A percentile compares a stretch with the other conserved stretches of the same genome.
These are phyloP conservation scores for Dothiorella sarmentorum DNA, from an alignment of 2,329 filamentous ascomycete genomes.

Conservation along the genomic window DNA sequence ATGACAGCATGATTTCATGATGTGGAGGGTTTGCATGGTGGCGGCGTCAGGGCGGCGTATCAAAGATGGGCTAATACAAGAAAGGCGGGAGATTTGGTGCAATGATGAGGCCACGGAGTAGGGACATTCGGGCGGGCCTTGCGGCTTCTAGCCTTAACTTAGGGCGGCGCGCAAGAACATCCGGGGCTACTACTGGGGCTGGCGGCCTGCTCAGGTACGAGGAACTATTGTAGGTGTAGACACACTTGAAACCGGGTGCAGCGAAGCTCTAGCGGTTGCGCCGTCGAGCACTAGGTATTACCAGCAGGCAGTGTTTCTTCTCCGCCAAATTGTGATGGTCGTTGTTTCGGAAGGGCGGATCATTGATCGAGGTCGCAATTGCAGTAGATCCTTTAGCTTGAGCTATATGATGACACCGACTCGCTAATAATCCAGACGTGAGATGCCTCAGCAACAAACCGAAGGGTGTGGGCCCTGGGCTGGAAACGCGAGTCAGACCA, in stretches of 20 bases:
- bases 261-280: not conserved
- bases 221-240: too few relatives aligned
- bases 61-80: not conserved
- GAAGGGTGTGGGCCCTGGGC: not conserved
- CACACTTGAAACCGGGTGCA: not conserved
- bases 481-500: not conserved
- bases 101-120: not conserved
- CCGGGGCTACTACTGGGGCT: not conserved
- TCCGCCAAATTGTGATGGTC: not conserved
- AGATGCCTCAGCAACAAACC: not conserved
- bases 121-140: not conserved
- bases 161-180: not conserved
- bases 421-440: not conserved
- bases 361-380: not conserved
- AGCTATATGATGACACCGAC: not conserved
- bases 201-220: not conserved
- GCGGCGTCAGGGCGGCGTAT: slow-evolving; percentile 6
- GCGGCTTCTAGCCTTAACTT: not conserved
- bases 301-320: not conserved
- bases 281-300: not conserved
- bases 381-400: not conserved
- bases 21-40: not conserved
- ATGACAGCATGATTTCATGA: slow-evolving; percentile 7
- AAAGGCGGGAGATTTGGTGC: not conserved
- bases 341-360: not conserved